These are phyloP conservation scores for Hordeum marinum DNA, from an alignment of 176 grass and related monocot genomes.

Conservation along the genomic window DNA sequence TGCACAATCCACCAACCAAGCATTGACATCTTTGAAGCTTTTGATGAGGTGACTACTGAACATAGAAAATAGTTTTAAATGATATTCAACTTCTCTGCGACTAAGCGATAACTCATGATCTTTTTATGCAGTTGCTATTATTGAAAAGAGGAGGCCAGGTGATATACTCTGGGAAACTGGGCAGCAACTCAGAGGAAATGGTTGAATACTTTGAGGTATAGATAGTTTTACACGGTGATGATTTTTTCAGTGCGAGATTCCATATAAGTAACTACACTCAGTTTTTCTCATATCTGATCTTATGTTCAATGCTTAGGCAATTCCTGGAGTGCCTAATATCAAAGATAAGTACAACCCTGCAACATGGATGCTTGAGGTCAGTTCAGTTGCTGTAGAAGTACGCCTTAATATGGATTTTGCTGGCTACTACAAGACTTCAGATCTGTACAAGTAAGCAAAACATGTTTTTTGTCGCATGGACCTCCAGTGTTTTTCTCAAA, in stretches of 20 bases:
- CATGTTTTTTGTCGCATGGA: background rate
- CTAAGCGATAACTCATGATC: background rate
- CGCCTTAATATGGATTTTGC: conserved; percentile 80
- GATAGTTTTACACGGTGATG: conserved; percentile 7
- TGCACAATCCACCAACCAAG: conserved; percentile 99
- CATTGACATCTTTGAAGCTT: conserved; percentile 98
- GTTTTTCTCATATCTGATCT: background rate
- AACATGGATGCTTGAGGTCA: conserved; percentile 97
- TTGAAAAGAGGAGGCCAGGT: conserved; percentile 99
- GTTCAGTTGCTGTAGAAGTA: conserved; percentile 81
- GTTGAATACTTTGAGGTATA: conserved; percentile 94
- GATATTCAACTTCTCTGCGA: background rate
- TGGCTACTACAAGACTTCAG: conserved; percentile 68
- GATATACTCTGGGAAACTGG: conserved; percentile 81
- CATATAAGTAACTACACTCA: background rate
- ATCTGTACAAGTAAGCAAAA: conserved; percentile 60
- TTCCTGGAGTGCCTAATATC: conserved; percentile 91
- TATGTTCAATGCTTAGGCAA: conserved; percentile 49
- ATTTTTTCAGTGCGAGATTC: background rate
- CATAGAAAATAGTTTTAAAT: background rate
- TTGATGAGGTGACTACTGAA: conserved; percentile 69
- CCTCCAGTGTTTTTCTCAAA: background rate
- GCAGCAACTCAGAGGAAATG: conserved; percentile 76
- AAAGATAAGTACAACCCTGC: conserved; percentile 96
- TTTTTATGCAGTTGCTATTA: conserved; percentile 58